Conservation (phyloP, 768 basidiomycete species). For the Lepiota venenata region DNA sequence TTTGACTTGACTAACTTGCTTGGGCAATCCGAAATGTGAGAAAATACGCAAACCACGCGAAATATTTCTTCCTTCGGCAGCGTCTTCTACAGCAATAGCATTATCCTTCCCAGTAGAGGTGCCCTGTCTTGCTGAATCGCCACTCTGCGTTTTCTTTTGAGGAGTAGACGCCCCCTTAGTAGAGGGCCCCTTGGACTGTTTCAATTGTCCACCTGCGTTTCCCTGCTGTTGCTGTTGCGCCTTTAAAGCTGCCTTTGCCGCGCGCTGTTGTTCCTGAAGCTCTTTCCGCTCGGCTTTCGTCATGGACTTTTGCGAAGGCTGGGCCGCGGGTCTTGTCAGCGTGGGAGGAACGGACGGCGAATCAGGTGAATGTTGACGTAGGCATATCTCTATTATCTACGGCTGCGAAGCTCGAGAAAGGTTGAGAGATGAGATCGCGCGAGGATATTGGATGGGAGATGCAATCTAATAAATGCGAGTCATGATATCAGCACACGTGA, state of each 20-base stretch:
- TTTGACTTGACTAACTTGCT: slow-evolving; percentile 54
- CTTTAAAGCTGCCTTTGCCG: slow-evolving; percentile 62
- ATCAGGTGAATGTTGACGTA: slow-evolving; percentile 27
- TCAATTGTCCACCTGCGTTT: slow-evolving; percentile 17
- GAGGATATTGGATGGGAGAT: not conserved
- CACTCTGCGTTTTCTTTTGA: slow-evolving; percentile 29
- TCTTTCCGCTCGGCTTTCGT: slow-evolving; percentile 80
- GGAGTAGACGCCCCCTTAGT: slow-evolving; percentile 24
- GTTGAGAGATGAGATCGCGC: not conserved
- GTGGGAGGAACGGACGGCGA: slow-evolving; percentile 15
- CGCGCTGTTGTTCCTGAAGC: slow-evolving; percentile 75
- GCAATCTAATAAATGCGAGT: slow-evolving; percentile 1
- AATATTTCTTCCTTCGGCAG: slow-evolving; percentile 34
- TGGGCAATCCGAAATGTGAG: slow-evolving; percentile 81
- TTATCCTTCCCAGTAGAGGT: slow-evolving; percentile 26
- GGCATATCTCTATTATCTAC: slow-evolving; percentile 25
- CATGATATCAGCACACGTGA: slow-evolving; percentile 10
- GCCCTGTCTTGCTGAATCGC: slow-evolving; percentile 23
- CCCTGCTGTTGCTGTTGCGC: slow-evolving; percentile 18
- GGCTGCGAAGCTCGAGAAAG: not conserved
- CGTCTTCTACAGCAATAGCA: slow-evolving; percentile 24
- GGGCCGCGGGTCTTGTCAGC: slow-evolving; percentile 20
- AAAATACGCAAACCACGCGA: slow-evolving; percentile 78
- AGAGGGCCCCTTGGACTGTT: slow-evolving; percentile 22
- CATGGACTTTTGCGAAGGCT: slow-evolving; percentile 65